A percentile compares a stretch with the other conserved stretches of the same genome.
Conservation (phyloP, 306 rosid genomes). For the Rubus parviflorus region DNA sequence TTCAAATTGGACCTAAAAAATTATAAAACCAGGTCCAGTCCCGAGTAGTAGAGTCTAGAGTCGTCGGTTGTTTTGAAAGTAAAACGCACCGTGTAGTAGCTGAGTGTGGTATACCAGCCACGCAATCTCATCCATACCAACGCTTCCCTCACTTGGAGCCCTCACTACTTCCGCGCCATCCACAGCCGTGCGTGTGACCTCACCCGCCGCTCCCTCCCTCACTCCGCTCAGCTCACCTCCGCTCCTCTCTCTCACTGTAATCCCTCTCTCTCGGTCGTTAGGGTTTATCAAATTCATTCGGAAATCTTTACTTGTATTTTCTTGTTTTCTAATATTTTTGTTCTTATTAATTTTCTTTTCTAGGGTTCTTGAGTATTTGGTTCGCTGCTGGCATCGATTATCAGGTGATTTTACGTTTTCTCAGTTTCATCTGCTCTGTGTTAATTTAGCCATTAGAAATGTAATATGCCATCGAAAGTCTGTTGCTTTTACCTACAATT, state of each 20-base stretch:
- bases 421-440: neutral
- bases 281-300: neutral
- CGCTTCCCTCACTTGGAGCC: conserved; percentile 2
- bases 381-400: neutral
- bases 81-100: conserved; percentile 7
- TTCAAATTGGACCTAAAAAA: too few relatives aligned
- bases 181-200: neutral
- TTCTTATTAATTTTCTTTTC: neutral
- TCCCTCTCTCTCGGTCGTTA: neutral
- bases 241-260: neutral
- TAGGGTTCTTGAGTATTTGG: conserved; percentile 1
- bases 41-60: neutral
- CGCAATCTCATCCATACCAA: conserved; percentile 19
- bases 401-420: conserved; percentile 2
- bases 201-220: neutral
- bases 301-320: neutral
- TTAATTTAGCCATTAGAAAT: neutral
- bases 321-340: neutral
- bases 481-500: neutral
- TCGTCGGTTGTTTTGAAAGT: neutral
- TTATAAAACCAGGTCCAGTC: too few relatives aligned
- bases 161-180: conserved; percentile 22
- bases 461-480: neutral
- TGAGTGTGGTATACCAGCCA: neutral
- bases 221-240: neutral